A percentile compares a stretch with the other conserved stretches of the same genome.
Conservation (phyloP, 2,329 filamentous ascomycete genomes). For the Stagonosporopsis cucurbitacearum region DNA sequence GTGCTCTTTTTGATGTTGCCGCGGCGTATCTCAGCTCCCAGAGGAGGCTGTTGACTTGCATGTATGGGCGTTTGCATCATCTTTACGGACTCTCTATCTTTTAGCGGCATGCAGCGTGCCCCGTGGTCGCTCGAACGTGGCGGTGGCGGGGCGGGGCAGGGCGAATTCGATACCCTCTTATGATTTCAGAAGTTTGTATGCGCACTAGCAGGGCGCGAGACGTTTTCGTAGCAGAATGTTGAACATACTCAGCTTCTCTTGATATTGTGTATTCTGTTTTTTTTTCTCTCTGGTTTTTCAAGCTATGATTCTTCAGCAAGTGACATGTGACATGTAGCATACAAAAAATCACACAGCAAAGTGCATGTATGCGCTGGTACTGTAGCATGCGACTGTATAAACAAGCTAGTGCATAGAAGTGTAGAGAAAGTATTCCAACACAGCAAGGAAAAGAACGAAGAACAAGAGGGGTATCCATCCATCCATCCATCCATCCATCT, state of each 20-base stretch:
- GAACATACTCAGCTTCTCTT: not conserved
- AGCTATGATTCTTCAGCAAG: too few species aligned
- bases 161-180: conserved; percentile 34
- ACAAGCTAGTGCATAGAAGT: too few species aligned
- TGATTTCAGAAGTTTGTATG: conserved; percentile 1
- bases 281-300: too few species aligned
- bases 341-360: too few species aligned
- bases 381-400: too few species aligned
- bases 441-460: too few species aligned
- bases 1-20: too few species aligned
- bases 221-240: not conserved
- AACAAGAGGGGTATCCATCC: too few species aligned
- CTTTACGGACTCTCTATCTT: conserved; percentile 16
- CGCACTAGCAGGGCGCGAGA: not conserved
- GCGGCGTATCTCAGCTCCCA: not conserved
- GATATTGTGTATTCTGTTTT: not conserved
- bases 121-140: conserved; percentile 13
- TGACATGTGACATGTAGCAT: too few species aligned
- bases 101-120: conserved; percentile 21
- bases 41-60: conserved; percentile 13
- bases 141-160: conserved; percentile 4
- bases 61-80: conserved; percentile 22
- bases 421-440: too few species aligned
- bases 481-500: too few species aligned
- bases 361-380: too few species aligned